phyloP scores from a whole-genome alignment of 305 asterid genomes.

The Fraxinus latifolia region DNA sequence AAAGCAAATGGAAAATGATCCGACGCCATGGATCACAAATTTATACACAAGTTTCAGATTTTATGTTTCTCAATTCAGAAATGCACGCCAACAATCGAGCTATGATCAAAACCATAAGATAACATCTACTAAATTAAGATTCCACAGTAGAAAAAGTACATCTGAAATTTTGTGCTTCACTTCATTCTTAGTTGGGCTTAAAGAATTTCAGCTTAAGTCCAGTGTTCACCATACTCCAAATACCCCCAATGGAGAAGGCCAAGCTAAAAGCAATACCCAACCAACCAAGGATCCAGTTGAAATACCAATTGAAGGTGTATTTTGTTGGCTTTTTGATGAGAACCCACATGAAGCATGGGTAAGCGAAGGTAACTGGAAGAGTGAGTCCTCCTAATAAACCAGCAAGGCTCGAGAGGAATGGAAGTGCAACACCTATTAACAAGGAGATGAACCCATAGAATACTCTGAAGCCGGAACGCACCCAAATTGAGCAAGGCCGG shows the following conservation, averaged over 20 bases:
- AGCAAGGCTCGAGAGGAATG: constrained; percentile 85
- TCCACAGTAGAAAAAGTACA: neutral
- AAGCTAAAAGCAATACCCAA: constrained; percentile 83
- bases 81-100: neutral
- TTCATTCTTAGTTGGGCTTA: constrained; percentile 49
- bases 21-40: neutral
- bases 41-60: neutral
- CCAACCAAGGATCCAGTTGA: constrained; percentile 85
- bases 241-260: constrained; percentile 87
- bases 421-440: constrained; percentile 87
- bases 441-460: constrained; percentile 70
- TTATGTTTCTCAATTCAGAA: neutral
- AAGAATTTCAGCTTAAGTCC: constrained; percentile 84
- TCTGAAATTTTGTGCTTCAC: neutral
- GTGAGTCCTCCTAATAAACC: constrained; percentile 89
- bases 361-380: constrained; percentile 87
- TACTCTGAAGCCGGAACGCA: constrained; percentile 82
- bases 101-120: neutral
- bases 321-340: constrained; percentile 74
- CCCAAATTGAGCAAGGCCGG: constrained; percentile 90
- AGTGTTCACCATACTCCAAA: constrained; percentile 88
- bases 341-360: constrained; percentile 98
- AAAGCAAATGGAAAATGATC: neutral
- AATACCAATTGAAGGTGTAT: constrained; percentile 79
- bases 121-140: neutral